A percentile compares a stretch with the other conserved stretches of the same genome.
Evolutionary conservation across 352 stramenopile species (phyloP).

Genomic region (Globisporangium rhizosaccharum): DNA sequence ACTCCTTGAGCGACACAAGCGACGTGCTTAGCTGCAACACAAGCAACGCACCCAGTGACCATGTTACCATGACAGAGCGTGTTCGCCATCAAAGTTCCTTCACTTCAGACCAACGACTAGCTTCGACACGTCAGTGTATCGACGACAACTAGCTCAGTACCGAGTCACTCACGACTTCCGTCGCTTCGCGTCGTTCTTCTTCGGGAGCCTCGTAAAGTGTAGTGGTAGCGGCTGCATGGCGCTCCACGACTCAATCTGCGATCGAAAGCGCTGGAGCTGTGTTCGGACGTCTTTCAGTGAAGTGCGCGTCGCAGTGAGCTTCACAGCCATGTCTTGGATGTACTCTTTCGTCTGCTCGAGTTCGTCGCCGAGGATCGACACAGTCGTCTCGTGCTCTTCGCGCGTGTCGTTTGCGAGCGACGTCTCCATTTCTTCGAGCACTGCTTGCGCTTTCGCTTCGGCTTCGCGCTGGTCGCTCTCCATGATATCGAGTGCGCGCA

Average conservation of each 20-base stretch:
- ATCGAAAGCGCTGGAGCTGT: constrained; percentile 23
- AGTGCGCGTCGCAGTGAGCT: constrained; percentile 21
- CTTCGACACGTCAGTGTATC: no score
- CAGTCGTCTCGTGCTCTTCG: constrained; percentile 33
- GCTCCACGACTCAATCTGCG: constrained; percentile 13
- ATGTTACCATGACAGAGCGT: no score
- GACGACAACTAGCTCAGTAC: no score
- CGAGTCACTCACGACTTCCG: not conserved
- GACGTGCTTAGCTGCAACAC: no score
- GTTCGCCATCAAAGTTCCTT: no score
- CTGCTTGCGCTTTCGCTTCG: constrained; percentile 44
- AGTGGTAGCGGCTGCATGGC: constrained; percentile 19
- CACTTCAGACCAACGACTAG: no score
- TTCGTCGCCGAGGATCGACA: constrained; percentile 51
- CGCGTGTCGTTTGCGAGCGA: constrained; percentile 33
- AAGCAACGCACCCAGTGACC: no score
- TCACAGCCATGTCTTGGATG: constrained; percentile 39
- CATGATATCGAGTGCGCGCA: constrained; percentile 41
- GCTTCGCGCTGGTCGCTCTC: constrained; percentile 43
- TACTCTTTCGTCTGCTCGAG: constrained; percentile 52
- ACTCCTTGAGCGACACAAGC: no score
- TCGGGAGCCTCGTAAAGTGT: constrained; percentile 35
- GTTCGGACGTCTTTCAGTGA: constrained; percentile 33
- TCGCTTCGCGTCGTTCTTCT: constrained; percentile 7
- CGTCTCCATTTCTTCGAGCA: constrained; percentile 41